These are phyloP conservation scores for Aspergillus pseudoglaucus DNA, from an alignment of 2,329 filamentous ascomycete species.

Conservation along the genomic window DNA sequence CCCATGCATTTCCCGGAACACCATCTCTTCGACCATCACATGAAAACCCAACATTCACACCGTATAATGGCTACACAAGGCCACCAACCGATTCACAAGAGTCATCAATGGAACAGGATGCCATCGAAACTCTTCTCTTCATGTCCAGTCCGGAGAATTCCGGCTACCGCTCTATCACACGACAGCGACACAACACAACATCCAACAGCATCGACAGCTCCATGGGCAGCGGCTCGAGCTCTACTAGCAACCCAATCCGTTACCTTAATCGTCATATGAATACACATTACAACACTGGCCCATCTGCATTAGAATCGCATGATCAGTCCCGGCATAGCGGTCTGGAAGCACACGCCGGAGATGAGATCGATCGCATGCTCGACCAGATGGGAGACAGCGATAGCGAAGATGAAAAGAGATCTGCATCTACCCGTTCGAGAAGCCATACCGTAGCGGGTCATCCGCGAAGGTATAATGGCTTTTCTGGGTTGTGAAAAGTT, in stretches of 20 bases:
- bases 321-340: conserved; percentile 4
- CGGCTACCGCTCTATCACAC: conserved; percentile 36
- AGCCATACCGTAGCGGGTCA: neutral
- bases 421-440: neutral
- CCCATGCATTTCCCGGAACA: conserved; percentile 21
- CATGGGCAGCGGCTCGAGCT: conserved; percentile 10
- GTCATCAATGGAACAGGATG: conserved; percentile 44
- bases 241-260: conserved; percentile 8
- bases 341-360: conserved; percentile 29
- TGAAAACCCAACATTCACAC: conserved; percentile 11
- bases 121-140: conserved; percentile 45
- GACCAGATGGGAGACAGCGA: conserved; percentile 36
- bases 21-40: conserved; percentile 23
- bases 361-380: conserved; percentile 36
- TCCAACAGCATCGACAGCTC: conserved; percentile 23
- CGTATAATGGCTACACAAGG: conserved; percentile 18
- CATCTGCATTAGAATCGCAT: neutral
- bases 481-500: neutral
- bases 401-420: conserved; percentile 25
- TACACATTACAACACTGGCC: neutral
- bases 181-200: conserved; percentile 12
- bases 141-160: conserved; percentile 47
- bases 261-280: conserved; percentile 8
- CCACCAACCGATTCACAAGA: conserved; percentile 36
- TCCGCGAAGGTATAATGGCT: neutral